phyloP scores from a whole-genome alignment of 225 moss, liverwort and hornwort genomes.

The Marchantia polymorpha region DNA sequence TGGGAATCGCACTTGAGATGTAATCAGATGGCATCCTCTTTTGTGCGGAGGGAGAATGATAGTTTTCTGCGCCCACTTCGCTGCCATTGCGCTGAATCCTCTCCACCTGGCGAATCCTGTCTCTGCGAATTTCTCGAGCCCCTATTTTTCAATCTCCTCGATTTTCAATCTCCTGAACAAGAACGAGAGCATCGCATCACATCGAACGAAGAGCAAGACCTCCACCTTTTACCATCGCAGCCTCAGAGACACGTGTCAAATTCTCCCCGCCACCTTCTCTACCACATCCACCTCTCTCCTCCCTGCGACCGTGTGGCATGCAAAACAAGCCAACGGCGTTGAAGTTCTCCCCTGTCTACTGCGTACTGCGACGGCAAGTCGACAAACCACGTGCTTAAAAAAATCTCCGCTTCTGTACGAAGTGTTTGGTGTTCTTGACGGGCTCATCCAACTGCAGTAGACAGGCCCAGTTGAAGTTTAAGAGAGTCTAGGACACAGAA shows the following conservation, averaged over 20 bases:
- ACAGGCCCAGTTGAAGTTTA: too few species aligned
- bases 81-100: constrained; percentile 21
- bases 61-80: constrained; percentile 83
- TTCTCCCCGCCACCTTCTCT: neutral
- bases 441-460: too few species aligned
- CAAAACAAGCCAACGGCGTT: too few species aligned
- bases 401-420: too few species aligned
- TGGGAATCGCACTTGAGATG: constrained; percentile 47
- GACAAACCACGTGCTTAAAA: too few species aligned
- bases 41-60: constrained; percentile 62
- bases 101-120: neutral
- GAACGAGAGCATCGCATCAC: neutral
- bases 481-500: too few species aligned
- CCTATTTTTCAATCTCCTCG: neutral
- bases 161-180: neutral
- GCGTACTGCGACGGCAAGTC: too few species aligned
- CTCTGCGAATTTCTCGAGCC: neutral
- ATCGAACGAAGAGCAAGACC: neutral
- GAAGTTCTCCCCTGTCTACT: too few species aligned
- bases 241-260: neutral
- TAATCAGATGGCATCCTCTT: constrained; percentile 91
- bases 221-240: neutral
- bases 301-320: neutral
- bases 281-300: neutral
- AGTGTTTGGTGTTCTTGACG: too few species aligned